Evolutionary conservation across 2,329 filamentous ascomycete species (phyloP).

Genomic region (Xylariaceae sp.): DNA sequence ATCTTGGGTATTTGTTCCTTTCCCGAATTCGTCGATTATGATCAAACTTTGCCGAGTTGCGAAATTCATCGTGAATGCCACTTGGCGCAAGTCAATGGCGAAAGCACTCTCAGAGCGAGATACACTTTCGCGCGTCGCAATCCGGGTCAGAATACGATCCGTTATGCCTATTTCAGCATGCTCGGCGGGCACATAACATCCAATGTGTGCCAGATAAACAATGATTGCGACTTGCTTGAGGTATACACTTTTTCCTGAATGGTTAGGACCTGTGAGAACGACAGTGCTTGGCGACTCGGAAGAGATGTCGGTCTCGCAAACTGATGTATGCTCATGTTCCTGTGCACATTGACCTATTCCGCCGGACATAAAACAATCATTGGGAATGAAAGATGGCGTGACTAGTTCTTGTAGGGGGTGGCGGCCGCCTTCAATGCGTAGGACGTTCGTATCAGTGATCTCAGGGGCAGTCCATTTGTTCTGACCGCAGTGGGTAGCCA

Average conservation of each 20-base stretch:
- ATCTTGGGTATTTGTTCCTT: slow-evolving; percentile 55
- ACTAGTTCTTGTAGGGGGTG: slow-evolving; percentile 84
- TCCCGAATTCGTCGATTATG: slow-evolving; percentile 87
- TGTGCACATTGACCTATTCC: slow-evolving; percentile 40
- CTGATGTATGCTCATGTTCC: slow-evolving; percentile 7
- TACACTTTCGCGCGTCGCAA: slow-evolving; percentile 66
- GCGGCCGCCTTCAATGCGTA: slow-evolving; percentile 71
- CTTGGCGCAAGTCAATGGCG: slow-evolving; percentile 79
- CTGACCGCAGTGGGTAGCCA: slow-evolving; percentile 69
- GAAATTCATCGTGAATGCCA: slow-evolving; percentile 68
- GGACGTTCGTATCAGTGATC: slow-evolving; percentile 63
- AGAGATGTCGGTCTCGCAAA: slow-evolving; percentile 11
- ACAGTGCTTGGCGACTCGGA: slow-evolving; percentile 57
- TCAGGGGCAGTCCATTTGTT: slow-evolving; percentile 66
- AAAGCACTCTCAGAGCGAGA: slow-evolving; percentile 57
- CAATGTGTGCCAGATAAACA: slow-evolving; percentile 86
- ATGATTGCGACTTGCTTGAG: slow-evolving; percentile 89
- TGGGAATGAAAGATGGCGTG: slow-evolving; percentile 75
- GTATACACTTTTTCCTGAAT: slow-evolving; percentile 94
- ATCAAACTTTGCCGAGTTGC: slow-evolving; percentile 73
- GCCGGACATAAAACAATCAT: slow-evolving; percentile 66
- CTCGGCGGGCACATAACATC: slow-evolving; percentile 83
- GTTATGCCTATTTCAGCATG: slow-evolving; percentile 75
- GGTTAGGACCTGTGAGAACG: slow-evolving; percentile 87
- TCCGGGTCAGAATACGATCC: slow-evolving; percentile 84